These are phyloP conservation scores for Fragilariopsis cylindrus DNA, from an alignment of 108 stramenopile genomes.

Conservation along the genomic window DNA sequence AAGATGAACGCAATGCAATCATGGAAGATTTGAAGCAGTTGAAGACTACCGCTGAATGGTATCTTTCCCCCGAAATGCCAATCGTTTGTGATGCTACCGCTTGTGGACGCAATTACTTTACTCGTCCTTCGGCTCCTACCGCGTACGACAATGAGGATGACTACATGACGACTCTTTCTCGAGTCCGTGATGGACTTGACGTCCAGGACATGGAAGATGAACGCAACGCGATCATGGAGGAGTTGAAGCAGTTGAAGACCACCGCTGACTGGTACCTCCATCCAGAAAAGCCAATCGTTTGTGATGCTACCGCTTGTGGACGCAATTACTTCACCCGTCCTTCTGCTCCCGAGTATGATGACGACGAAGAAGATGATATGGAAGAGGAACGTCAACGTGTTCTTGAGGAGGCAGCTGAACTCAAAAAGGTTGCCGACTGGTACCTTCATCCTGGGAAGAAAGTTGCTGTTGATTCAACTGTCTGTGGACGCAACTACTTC, in stretches of 20 bases:
- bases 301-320: conserved; percentile 38
- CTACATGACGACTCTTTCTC: conserved; percentile 36
- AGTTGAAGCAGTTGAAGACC: conserved; percentile 27
- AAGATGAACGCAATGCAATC: conserved; percentile 47
- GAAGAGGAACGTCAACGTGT: conserved; percentile 44
- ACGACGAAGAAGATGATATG: conserved; percentile 38
- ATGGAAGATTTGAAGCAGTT: conserved; percentile 42
- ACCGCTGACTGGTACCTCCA: conserved; percentile 29
- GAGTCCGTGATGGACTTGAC: conserved; percentile 55
- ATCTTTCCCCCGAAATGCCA: conserved; percentile 39
- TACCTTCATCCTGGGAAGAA: conserved; percentile 39
- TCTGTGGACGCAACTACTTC: conserved; percentile 62
- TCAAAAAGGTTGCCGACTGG: conserved; percentile 42
- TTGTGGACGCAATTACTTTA: conserved; percentile 61
- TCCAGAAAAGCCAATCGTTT: conserved; percentile 36
- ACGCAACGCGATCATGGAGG: conserved; percentile 23
- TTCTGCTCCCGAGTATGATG: conserved; percentile 47
- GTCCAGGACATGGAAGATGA: conserved; percentile 23
- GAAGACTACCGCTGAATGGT: conserved; percentile 40
- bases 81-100: conserved; percentile 36
- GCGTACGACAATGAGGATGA: conserved; percentile 34
- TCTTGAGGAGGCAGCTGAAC: conserved; percentile 38
- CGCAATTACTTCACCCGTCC: conserved; percentile 62
- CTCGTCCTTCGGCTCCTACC: conserved; percentile 42
- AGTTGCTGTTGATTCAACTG: conserved; percentile 35